phyloP scores from a whole-genome alignment of 179 eudicot species.

The Silene coronaria region DNA sequence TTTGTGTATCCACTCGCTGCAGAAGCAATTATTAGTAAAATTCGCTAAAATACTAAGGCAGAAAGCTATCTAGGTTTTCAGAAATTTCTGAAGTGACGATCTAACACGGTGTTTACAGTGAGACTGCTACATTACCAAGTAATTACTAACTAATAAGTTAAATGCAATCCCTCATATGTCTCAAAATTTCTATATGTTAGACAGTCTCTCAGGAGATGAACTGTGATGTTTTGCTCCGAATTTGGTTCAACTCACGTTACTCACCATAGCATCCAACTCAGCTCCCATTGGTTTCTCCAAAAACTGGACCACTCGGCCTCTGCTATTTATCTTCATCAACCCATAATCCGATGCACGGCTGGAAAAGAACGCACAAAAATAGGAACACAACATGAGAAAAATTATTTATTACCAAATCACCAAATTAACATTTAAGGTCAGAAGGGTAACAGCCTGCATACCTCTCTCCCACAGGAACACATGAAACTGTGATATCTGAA shows the following conservation, averaged over 20 bases:
- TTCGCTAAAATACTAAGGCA: background rate
- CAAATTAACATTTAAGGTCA: background rate
- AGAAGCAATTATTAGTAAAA: slow-evolving; percentile 12
- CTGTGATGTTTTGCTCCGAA: background rate
- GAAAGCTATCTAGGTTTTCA: background rate
- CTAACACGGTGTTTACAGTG: too few species aligned
- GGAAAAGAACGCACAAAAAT: slow-evolving; percentile 3
- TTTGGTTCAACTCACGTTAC: slow-evolving; percentile 45
- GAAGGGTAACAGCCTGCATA: slow-evolving; percentile 19
- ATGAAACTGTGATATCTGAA: slow-evolving; percentile 81
- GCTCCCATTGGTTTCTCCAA: slow-evolving; percentile 69
- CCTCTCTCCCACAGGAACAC: slow-evolving; percentile 79
- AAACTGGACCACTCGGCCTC: slow-evolving; percentile 63
- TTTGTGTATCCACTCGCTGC: slow-evolving; percentile 82
- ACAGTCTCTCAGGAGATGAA: background rate
- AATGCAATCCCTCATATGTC: too few species aligned
- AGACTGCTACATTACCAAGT: too few species aligned
- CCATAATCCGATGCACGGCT: slow-evolving; percentile 92
- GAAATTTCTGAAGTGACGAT: background rate
- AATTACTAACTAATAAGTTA: too few species aligned
- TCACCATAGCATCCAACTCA: slow-evolving; percentile 73
- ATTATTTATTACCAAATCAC: too few species aligned
- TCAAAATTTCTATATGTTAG: too few species aligned
- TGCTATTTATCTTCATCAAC: slow-evolving; percentile 66
- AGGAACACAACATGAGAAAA: background rate